Evolutionary conservation across 768 basidiomycete species (phyloP).

Genomic region (Psilocybe cubensis): DNA sequence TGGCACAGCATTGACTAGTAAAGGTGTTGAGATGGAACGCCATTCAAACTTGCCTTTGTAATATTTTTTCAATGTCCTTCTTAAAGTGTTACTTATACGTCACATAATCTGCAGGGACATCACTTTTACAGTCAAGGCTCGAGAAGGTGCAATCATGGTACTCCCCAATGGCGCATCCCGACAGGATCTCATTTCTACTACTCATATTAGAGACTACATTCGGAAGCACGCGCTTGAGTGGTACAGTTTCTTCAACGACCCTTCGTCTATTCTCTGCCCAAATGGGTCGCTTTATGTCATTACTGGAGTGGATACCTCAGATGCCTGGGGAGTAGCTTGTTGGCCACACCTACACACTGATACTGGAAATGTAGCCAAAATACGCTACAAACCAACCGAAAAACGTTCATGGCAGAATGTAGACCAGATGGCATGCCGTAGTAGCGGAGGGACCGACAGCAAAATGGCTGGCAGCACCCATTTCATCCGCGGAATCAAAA

Average conservation of each 20-base stretch:
- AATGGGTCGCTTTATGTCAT: slow-evolving; percentile 17
- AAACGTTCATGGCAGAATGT: neutral
- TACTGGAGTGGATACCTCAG: slow-evolving; percentile 11
- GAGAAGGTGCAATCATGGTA: neutral
- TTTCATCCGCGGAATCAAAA: neutral
- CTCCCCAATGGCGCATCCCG: slow-evolving; percentile 7
- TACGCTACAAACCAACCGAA: neutral
- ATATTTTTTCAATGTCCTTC: too few species aligned
- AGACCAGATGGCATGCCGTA: neutral
- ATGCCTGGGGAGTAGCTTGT: slow-evolving; percentile 1
- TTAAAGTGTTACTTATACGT: too few species aligned
- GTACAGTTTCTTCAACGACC: neutral
- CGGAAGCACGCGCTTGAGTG: neutral
- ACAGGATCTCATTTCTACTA: slow-evolving; percentile 1
- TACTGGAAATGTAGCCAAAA: neutral
- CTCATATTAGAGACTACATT: neutral
- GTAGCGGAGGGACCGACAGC: too few species aligned
- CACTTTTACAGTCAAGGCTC: neutral
- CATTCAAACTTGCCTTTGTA: neutral
- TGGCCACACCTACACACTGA: neutral
- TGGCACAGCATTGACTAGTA: neutral
- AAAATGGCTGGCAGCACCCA: too few species aligned
- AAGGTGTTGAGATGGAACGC: neutral
- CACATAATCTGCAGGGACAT: neutral
- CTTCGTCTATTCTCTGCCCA: slow-evolving; percentile 25